Evolutionary conservation across 2,329 filamentous ascomycete species (phyloP), one percentile per base, ranked within the genome.

Genomic region (Aureobasidium namibiae): DNA sequence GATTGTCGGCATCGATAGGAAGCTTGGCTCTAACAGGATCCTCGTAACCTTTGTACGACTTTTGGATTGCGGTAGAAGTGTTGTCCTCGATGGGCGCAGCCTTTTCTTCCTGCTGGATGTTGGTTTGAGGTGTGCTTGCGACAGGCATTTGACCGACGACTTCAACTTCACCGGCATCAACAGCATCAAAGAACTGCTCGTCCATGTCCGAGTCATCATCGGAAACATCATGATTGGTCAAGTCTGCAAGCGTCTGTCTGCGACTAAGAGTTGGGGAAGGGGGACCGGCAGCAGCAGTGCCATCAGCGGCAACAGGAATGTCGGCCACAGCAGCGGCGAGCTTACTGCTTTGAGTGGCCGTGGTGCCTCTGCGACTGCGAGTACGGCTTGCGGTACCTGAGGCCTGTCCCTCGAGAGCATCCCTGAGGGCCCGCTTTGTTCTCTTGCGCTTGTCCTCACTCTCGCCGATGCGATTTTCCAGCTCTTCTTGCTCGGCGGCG

Each of bases 101-200:
- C 2, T 62, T 61, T 24, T 61, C 63, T 23, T 62, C 61, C 14
- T 18, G 16, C 18, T 42, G 45, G 50, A 60, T 62, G 29, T n/a
- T 45, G 52, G 31, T 14, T 18, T 56, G 38, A 62, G 65, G 49
- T 66, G 81, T 72, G 41, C 77, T 73, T 31, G 77, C 74, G 61
- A 65, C 63, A 5, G 87, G 84, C 75, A 90, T 79, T n/a, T 78
- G 72, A 60, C 86, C 84, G 4, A 87, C 77, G 7, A 95, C 85
- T 65, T 95, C 87, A 16, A 97, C 89, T 67, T 94, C 89, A 14
- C 94, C 94, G 42, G 92, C 89, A 72, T 95, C 94, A 6, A 99
- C 87, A 9, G 94, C 94, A 74, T 99, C 94, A 66, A 97, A 99
- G 72, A 99, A 99, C 70, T 97, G 92, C 56, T 96, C 88, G 49